A percentile compares a stretch with the other conserved stretches of the same genome.
phyloP scores from a whole-genome alignment of 2,329 filamentous ascomycete species.

The Neospermospora avenae region DNA sequence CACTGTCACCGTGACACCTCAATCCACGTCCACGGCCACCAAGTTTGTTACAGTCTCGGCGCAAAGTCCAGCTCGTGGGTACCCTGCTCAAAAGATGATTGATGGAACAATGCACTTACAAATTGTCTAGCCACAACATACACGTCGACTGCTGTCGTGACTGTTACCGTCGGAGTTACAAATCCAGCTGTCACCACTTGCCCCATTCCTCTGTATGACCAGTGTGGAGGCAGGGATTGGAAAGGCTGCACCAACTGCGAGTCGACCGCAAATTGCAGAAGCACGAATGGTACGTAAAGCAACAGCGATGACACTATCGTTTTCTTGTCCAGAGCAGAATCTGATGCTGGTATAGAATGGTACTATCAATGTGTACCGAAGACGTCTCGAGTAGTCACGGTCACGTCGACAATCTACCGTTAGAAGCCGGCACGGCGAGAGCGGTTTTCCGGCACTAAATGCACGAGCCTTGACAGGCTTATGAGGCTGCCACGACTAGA shows the following conservation, averaged over 20 bases:
- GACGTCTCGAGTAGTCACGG: conserved; percentile 3
- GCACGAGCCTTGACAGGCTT: too few relatives aligned
- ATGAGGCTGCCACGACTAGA: background rate
- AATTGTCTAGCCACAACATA: conserved; percentile 6
- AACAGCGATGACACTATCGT: background rate
- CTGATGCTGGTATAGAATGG: background rate
- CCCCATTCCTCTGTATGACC: conserved; percentile 15
- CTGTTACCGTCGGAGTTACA: background rate
- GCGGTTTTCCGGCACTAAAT: background rate
- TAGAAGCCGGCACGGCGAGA: background rate
- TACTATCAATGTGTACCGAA: conserved; percentile 14
- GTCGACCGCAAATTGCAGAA: conserved; percentile 6
- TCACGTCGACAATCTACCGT: conserved; percentile 11
- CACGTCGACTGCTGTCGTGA: conserved; percentile 3
- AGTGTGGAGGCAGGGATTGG: conserved; percentile 19
- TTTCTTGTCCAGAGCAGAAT: background rate
- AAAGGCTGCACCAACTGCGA: conserved; percentile 16
- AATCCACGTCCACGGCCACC: conserved; percentile 11
- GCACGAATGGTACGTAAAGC: conserved; percentile 9
- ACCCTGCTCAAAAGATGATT: too few relatives aligned
- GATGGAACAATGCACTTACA: background rate
- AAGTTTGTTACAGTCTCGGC: conserved; percentile 7
- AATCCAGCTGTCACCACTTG: conserved; percentile 8
- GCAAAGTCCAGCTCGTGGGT: background rate
- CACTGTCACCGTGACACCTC: background rate